A percentile compares a stretch with the other conserved stretches of the same genome.
Evolutionary conservation across 23 red algal genomes (phyloP).

Genomic region (Agarophyton chilense): DNA sequence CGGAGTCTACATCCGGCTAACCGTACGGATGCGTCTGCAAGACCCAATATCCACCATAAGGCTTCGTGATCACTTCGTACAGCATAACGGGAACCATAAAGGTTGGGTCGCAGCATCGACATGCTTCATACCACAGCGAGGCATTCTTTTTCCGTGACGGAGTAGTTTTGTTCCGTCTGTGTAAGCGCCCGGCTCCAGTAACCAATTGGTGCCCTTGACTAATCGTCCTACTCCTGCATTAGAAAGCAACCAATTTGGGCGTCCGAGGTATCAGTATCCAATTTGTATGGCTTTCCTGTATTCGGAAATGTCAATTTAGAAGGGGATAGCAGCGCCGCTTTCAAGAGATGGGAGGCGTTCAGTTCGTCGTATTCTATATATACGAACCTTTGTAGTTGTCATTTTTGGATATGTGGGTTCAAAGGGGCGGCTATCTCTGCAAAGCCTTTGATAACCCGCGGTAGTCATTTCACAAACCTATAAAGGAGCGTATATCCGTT

Average conservation of each 20-base stretch:
- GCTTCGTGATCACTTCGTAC: neutral
- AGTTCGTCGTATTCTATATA: neutral
- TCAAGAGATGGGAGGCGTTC: neutral
- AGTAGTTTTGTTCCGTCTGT: neutral
- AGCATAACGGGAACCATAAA: neutral
- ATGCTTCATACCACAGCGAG: neutral
- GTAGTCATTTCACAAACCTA: constrained; percentile 42
- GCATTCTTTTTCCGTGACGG: neutral
- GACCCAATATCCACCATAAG: neutral
- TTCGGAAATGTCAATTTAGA: too few species aligned
- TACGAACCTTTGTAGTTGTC: neutral
- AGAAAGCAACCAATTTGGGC: too few species aligned
- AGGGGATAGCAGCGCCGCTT: too few species aligned
- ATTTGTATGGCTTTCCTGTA: too few species aligned
- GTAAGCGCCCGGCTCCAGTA: constrained; percentile 3
- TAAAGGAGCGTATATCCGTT: too few species aligned
- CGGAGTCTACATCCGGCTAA: constrained; percentile 2
- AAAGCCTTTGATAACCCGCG: too few species aligned
- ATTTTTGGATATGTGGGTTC: neutral
- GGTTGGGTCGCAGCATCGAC: constrained; percentile 6
- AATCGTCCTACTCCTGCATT: constrained; percentile 7
- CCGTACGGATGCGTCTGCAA: neutral
- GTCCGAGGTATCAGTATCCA: too few species aligned
- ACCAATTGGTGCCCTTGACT: neutral
- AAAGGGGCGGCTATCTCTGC: constrained; percentile 21